A percentile compares a stretch with the other conserved stretches of the same genome.
Evolutionary conservation across 2,329 filamentous ascomycete species (phyloP).

Genomic region (Calonectria ilicicola): DNA sequence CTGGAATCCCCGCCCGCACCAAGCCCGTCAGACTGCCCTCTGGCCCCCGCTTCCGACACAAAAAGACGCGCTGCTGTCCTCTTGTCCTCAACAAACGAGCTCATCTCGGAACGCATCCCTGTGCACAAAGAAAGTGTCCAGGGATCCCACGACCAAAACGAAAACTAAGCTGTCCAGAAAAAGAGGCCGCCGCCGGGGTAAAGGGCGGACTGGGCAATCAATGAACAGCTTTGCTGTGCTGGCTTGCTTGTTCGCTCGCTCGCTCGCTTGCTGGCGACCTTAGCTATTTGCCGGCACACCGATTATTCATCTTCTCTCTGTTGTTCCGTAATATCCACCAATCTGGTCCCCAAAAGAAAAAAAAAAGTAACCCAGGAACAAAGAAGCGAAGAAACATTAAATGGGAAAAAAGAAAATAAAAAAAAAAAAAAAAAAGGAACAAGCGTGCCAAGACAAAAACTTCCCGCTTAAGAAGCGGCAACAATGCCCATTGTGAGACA

Average conservation of each 20-base stretch:
- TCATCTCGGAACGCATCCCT: constrained; percentile 3
- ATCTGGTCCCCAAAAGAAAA: too few species aligned
- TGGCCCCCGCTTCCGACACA: not conserved
- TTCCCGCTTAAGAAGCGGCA: not conserved
- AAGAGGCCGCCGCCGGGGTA: not conserved
- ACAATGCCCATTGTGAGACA: not conserved
- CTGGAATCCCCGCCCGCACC: constrained; percentile 16
- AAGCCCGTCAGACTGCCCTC: not conserved
- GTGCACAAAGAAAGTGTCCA: not conserved
- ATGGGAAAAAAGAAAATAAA: too few species aligned
- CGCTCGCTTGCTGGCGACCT: too few species aligned
- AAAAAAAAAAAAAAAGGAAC: too few species aligned
- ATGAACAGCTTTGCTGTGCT: too few species aligned
- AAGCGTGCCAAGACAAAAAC: too few species aligned
- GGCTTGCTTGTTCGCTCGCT: too few species aligned
- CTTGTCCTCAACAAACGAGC: constrained; percentile 1
- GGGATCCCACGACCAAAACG: not conserved
- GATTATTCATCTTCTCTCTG: not conserved
- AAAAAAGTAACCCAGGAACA: too few species aligned
- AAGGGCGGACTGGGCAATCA: not conserved
- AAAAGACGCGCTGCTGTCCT: not conserved
- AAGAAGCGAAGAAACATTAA: too few species aligned
- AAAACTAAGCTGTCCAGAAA: not conserved
- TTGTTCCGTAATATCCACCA: too few species aligned
- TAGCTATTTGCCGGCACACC: not conserved